Evolutionary conservation across 495 filamentous ascomycete species (phyloP).

Genomic region (Penicillium desertorum): DNA sequence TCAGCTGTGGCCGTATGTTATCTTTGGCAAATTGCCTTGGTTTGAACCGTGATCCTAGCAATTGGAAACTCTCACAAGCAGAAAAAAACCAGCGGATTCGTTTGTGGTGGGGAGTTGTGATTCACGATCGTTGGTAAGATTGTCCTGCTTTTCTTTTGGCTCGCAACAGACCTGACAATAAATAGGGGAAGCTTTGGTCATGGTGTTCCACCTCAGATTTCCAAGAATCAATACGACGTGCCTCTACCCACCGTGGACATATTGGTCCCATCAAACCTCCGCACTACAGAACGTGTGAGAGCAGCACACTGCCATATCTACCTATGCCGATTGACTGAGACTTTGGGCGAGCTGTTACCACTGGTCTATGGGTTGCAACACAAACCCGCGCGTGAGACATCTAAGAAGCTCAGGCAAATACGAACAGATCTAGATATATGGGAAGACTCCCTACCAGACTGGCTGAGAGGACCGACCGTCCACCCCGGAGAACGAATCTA

Average conservation of each 20-base stretch:
- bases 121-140: constrained; percentile 53
- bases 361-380: constrained; percentile 50
- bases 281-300: constrained; percentile 43
- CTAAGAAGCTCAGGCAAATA: constrained; percentile 42
- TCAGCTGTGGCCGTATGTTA: constrained; percentile 50
- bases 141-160: not conserved
- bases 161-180: constrained; percentile 8
- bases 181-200: constrained; percentile 53
- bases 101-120: constrained; percentile 55
- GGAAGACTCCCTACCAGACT: constrained; percentile 49
- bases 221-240: constrained; percentile 54
- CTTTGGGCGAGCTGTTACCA: constrained; percentile 51
- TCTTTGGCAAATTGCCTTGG: constrained; percentile 54
- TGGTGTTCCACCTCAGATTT: constrained; percentile 51
- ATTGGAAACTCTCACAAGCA: constrained; percentile 48
- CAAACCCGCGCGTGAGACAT: constrained; percentile 43
- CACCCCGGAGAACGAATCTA: constrained; percentile 35
- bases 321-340: constrained; percentile 53
- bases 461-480: constrained; percentile 35
- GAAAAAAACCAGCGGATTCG: constrained; percentile 51
- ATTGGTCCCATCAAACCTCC: constrained; percentile 34
- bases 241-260: constrained; percentile 48
- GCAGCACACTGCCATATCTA: constrained; percentile 52
- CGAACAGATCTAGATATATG: constrained; percentile 48
- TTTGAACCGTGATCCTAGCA: constrained; percentile 49